Base-by-base conservation (phyloP, 148 eudicot species). In the Vaccinium darrowii region DNA sequence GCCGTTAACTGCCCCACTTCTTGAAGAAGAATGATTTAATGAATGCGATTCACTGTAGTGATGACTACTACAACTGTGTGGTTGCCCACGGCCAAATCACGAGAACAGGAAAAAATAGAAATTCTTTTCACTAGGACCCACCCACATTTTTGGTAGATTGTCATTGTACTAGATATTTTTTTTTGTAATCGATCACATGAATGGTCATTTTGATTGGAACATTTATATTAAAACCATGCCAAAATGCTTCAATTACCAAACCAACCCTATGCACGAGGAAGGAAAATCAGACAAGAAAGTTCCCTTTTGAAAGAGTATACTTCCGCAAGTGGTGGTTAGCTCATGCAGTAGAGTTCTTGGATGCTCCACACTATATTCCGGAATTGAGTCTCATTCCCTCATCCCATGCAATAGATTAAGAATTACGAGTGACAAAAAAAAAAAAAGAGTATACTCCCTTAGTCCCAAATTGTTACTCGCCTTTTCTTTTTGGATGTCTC, bases 101-200 rank as follows among this genome's bases (percentile, higher is more conserved):
- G n/a, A 39, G 77, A 39, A 73, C 77, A 73, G 21, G 77, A 33
- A 39, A 21, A 7, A 73, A 73, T 49, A 73, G 39, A 51, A 51
- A 21, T 62, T 62, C 5, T 18, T 62, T 62, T 62, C 67, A 73
- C 21, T 9, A 39, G n/a, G 51, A 18, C 51, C 77, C 77, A 18
- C 77, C 77, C 51, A 73, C 77, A 36, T 6, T 33, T 39, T 73
- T 13, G 10, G 12, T 58, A 39, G 77, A 36, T 15, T 14, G 10
- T 14, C 36, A 15, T 57, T 57, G 62, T 57, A 57, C 10, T 13
- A 16, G 21, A 57, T 57, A 3, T 19, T 9, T 12, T 73, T 74
- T 74, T 74, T 53, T 16, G 2, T 74, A 75, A 76, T 76, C 58
- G 50, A 76, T 76, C 57, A 76, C 58, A 76, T n/a, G 80, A 76